A percentile compares a stretch with the other conserved stretches of the same genome.
Evolutionary conservation across 1,284 basidiomycete genomes (phyloP).

Genomic region (Cutaneotrichosporon mucoides): DNA sequence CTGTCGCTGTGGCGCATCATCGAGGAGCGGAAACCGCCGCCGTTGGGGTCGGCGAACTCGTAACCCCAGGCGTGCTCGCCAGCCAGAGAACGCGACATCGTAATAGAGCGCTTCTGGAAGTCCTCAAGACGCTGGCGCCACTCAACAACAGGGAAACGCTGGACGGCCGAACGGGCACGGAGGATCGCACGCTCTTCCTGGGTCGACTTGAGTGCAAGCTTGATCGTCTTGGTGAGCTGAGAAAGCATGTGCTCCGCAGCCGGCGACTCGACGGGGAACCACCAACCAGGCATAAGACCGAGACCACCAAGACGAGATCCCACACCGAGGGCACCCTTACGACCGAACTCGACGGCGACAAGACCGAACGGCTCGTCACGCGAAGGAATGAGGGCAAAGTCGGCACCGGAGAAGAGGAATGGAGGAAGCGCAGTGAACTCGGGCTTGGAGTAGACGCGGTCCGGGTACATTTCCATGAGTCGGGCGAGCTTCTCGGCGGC

Average conservation of each 20-base stretch:
- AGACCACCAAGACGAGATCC: slow-evolving; percentile 87
- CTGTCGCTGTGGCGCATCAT: slow-evolving; percentile 18
- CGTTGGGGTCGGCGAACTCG: slow-evolving; percentile 32
- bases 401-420: slow-evolving; percentile 86
- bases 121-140: slow-evolving; percentile 93
- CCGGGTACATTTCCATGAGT: slow-evolving; percentile 89
- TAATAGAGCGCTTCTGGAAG: slow-evolving; percentile 81
- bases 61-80: slow-evolving; percentile 66
- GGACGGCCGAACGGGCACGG: slow-evolving; percentile 83
- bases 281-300: slow-evolving; percentile 95
- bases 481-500: slow-evolving; percentile 86
- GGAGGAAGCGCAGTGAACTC: slow-evolving; percentile 91
- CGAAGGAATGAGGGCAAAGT: slow-evolving; percentile 88
- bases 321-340: slow-evolving; percentile 90
- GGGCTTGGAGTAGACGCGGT: slow-evolving; percentile 85
- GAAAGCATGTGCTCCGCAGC: slow-evolving; percentile 89
- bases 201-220: slow-evolving; percentile 82
- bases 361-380: slow-evolving; percentile 92
- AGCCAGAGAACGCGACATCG: slow-evolving; percentile 63
- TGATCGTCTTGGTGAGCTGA: slow-evolving; percentile 89
- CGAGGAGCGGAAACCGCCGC: not conserved
- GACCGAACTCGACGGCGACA: slow-evolving; percentile 89
- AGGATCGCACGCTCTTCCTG: slow-evolving; percentile 85
- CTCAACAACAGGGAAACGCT: slow-evolving; percentile 92
- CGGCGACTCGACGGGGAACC: slow-evolving; percentile 90